Percentiles rank a stretch among this genome's conserved stretches.
These are phyloP conservation scores for Apiospora saccharicola DNA, from an alignment of 2,329 filamentous ascomycete genomes.

Conservation along the genomic window DNA sequence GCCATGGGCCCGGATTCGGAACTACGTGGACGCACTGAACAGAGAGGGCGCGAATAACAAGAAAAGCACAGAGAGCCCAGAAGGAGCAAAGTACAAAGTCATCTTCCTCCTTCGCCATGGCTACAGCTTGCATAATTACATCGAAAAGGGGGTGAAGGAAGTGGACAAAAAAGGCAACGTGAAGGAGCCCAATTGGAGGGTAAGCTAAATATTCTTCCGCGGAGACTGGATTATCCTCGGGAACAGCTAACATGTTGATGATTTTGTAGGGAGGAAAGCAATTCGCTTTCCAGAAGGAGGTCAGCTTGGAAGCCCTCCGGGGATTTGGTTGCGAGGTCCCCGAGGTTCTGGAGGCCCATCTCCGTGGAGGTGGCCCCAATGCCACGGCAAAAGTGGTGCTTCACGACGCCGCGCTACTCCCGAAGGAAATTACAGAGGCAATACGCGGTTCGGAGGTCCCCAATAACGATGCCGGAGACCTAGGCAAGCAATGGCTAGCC, in stretches of 20 bases:
- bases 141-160: constrained; percentile 19
- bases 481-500: constrained; percentile 23
- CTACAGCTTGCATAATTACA: constrained; percentile 28
- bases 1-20: constrained; percentile 27
- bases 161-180: too few relatives aligned
- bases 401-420: constrained; percentile 29
- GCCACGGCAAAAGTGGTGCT: neutral
- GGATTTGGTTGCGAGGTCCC: neutral
- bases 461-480: neutral
- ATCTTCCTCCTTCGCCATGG: constrained; percentile 31
- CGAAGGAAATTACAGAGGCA: constrained; percentile 23
- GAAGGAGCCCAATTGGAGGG: too few relatives aligned
- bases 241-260: neutral
- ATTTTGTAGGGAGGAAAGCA: neutral
- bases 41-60: too few relatives aligned
- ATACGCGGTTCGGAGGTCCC: neutral
- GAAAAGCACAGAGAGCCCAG: too few relatives aligned
- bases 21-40: constrained; percentile 26
- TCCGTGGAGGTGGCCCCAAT: neutral
- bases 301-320: neutral
- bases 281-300: neutral
- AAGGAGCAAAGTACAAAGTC: constrained; percentile 28
- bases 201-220: neutral
- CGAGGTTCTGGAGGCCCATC: neutral
- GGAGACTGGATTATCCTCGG: neutral